Evolutionary conservation across 2,329 filamentous ascomycete genomes (phyloP).

Genomic region (Emmonsiellopsis sp.): DNA sequence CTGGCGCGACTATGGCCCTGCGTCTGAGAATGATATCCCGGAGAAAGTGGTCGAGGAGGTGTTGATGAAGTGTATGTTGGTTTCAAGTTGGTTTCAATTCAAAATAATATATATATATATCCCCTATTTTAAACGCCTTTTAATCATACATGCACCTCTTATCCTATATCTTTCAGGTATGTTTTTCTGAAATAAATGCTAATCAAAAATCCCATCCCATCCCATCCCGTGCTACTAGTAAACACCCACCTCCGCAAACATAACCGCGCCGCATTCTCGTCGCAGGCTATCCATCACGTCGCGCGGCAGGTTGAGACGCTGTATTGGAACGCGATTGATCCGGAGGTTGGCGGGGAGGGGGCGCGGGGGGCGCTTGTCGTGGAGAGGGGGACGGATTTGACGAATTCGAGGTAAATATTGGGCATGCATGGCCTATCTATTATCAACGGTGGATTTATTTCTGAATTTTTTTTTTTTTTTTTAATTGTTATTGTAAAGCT

Average conservation of each 20-base stretch:
- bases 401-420: slow-evolving; percentile 25
- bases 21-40: slow-evolving; percentile 32
- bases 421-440: neutral
- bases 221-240: slow-evolving; percentile 29
- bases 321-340: slow-evolving; percentile 43
- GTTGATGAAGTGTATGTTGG: slow-evolving; percentile 38
- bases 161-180: neutral
- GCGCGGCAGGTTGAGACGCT: slow-evolving; percentile 46
- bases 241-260: slow-evolving; percentile 44
- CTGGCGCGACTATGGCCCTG: slow-evolving; percentile 32
- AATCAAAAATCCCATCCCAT: neutral
- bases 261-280: slow-evolving; percentile 44
- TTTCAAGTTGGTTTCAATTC: no score
- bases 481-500: neutral
- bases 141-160: neutral
- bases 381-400: slow-evolving; percentile 30
- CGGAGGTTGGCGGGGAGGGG: slow-evolving; percentile 18
- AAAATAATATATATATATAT: neutral
- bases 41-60: slow-evolving; percentile 42
- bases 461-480: no score
- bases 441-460: neutral
- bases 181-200: neutral
- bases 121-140: neutral
- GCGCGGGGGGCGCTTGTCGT: slow-evolving; percentile 21
- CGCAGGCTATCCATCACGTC: slow-evolving; percentile 46